Evolutionary conservation across 768 basidiomycete genomes (phyloP), one percentile per base, ranked within the genome.

Genomic region (Thelephora ganbajun): DNA sequence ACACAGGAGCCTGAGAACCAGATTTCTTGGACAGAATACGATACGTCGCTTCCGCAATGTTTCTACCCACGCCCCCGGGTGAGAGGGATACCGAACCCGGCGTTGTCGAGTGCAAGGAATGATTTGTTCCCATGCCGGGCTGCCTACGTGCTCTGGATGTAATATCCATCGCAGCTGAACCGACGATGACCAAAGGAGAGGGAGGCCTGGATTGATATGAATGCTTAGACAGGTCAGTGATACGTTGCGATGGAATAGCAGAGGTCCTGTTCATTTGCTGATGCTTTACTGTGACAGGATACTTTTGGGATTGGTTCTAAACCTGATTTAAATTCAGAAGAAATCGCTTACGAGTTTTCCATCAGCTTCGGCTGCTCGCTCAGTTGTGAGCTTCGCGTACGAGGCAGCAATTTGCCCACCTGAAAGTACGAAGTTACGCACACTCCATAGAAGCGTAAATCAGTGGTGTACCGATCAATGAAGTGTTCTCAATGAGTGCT

Each of bases 11-110:
- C 11, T 52, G 23, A 5, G 60, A 48, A 11, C 48, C 50, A 16
- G 56, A 54, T 7, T 63, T 54, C 6, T 63, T 61, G 37, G 65
- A 57, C 50, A 80, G 59, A 5, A 83, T 61, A 23, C 86, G 77
- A 59, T 87, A 80, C 5, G 90, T 74, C 1, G 91, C 88, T 61
- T 97, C 92, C 2, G 93, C 86, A 37, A 99, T 77, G 60, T 99
- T 99, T n/a, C 93, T 80, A 0, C 77, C 92, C 12, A 99, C 94
- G 23, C 94, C 94, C 1, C 94, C 94, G 5, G 87, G 66, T 0
- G 83, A 73, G 35, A 93, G 51, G 13, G 69, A 66, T 20, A 98
- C 77, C 11, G 60, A 67, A 9, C 96, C 96, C 0, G 91, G 90
- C 11, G 73, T 73, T 0, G 93, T 98, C 0, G 90, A 85, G 48